Percentiles rank a stretch among this genome's conserved stretches.
These are phyloP conservation scores for Prunus mume DNA, from an alignment of 306 rosid species.

Conservation along the genomic window DNA sequence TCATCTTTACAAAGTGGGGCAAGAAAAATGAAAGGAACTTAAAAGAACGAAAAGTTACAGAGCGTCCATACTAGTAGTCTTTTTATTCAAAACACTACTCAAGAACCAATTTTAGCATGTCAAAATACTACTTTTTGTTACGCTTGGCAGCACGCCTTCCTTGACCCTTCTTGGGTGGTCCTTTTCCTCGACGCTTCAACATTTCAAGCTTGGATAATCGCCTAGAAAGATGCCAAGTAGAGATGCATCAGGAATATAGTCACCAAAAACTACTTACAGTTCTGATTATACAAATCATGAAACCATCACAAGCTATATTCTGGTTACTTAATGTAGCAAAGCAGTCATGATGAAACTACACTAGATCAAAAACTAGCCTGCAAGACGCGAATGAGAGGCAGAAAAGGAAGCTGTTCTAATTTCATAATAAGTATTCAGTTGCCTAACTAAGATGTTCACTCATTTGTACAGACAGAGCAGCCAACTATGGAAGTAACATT, in stretches of 20 bases:
- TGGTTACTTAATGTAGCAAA: background rate
- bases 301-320: background rate
- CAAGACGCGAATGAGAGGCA: background rate
- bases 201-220: constrained; percentile 83
- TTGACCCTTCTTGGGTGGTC: constrained; percentile 91
- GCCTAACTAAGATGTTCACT: background rate
- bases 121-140: constrained; percentile 34
- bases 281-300: constrained; percentile 6
- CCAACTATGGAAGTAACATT: background rate
- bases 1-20: constrained; percentile 1
- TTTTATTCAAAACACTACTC: constrained; percentile 19
- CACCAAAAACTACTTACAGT: background rate
- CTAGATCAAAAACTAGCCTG: background rate
- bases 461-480: background rate
- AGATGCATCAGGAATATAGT: constrained; percentile 3
- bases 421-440: background rate
- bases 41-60: background rate
- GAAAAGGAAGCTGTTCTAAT: background rate
- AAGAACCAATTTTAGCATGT: constrained; percentile 14
- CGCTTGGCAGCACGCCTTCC: constrained; percentile 89
- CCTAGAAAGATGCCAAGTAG: constrained; percentile 35
- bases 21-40: background rate
- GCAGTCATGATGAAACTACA: background rate
- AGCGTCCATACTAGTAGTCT: constrained; percentile 13
- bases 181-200: constrained; percentile 94